A percentile compares a stretch with the other conserved stretches of the same genome.
Evolutionary conservation across 2,329 filamentous ascomycete species (phyloP).

Genomic region (Colletotrichum trifolii): DNA sequence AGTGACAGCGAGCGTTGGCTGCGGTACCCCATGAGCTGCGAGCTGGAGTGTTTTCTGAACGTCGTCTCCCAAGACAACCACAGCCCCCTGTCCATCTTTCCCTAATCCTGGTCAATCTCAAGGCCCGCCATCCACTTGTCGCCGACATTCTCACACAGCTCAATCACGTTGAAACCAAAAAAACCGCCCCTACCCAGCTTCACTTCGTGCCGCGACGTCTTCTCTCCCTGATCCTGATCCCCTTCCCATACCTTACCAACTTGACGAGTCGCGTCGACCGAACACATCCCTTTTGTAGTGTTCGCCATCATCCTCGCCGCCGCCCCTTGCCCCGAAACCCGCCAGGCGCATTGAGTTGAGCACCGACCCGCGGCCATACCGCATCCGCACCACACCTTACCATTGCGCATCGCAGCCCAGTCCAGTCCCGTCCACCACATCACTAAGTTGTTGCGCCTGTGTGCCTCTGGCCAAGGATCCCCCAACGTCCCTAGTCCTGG

Average conservation of each 20-base stretch:
- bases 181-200: slow-evolving; percentile 29
- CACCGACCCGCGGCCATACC: slow-evolving; percentile 32
- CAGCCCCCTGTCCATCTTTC: slow-evolving; percentile 23
- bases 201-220: slow-evolving; percentile 1
- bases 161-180: slow-evolving; percentile 36
- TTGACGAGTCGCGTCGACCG: slow-evolving; percentile 18
- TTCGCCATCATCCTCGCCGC: slow-evolving; percentile 10
- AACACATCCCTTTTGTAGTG: slow-evolving; percentile 26
- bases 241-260: slow-evolving; percentile 12
- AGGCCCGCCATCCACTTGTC: slow-evolving; percentile 19
- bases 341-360: slow-evolving; percentile 37
- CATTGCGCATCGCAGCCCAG: neutral
- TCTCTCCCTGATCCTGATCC: slow-evolving; percentile 14
- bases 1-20: no score
- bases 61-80: slow-evolving; percentile 27
- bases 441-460: no score
- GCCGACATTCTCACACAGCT: slow-evolving; percentile 35
- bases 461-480: neutral
- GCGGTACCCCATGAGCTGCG: neutral
- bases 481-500: slow-evolving; percentile 18
- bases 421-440: no score
- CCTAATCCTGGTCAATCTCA: slow-evolving; percentile 13
- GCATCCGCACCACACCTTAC: neutral
- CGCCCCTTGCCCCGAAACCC: slow-evolving; percentile 32
- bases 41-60: neutral